These are phyloP conservation scores for Penicillium polonicum DNA, from an alignment of 2,329 filamentous ascomycete species.

Conservation along the genomic window DNA sequence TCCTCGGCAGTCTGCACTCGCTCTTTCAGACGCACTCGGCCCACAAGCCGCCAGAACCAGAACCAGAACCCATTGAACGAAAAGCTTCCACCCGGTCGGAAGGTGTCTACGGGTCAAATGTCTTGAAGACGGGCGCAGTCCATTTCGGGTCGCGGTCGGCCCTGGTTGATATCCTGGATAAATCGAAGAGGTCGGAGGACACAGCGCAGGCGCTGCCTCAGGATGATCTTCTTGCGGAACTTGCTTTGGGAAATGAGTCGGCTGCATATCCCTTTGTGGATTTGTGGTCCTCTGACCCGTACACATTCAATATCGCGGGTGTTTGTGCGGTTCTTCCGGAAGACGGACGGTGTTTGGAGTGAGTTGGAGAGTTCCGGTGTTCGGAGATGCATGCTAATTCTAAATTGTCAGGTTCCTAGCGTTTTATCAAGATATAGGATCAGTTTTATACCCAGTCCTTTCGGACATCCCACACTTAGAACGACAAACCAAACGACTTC, in stretches of 20 bases:
- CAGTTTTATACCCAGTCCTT: constrained; percentile 58
- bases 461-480: constrained; percentile 54
- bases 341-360: constrained; percentile 51
- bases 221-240: constrained; percentile 58
- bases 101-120: constrained; percentile 32
- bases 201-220: constrained; percentile 53
- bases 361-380: constrained; percentile 8
- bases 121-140: constrained; percentile 51
- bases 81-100: constrained; percentile 24
- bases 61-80: constrained; percentile 13
- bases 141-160: constrained; percentile 60
- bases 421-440: constrained; percentile 56
- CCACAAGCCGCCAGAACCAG: constrained; percentile 18
- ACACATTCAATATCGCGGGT: constrained; percentile 54
- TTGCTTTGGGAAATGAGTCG: constrained; percentile 60
- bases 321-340: constrained; percentile 57
- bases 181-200: constrained; percentile 42
- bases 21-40: constrained; percentile 31
- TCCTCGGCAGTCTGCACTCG: constrained; percentile 32
- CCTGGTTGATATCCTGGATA: constrained; percentile 55
- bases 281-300: constrained; percentile 61
- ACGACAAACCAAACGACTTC: constrained; percentile 50
- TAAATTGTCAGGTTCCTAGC: constrained; percentile 47
- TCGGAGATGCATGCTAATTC: constrained; percentile 11
- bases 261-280: constrained; percentile 62